Base-by-base conservation (phyloP, 208 protist genomes). In the Leishmania amazonensis region DNA sequence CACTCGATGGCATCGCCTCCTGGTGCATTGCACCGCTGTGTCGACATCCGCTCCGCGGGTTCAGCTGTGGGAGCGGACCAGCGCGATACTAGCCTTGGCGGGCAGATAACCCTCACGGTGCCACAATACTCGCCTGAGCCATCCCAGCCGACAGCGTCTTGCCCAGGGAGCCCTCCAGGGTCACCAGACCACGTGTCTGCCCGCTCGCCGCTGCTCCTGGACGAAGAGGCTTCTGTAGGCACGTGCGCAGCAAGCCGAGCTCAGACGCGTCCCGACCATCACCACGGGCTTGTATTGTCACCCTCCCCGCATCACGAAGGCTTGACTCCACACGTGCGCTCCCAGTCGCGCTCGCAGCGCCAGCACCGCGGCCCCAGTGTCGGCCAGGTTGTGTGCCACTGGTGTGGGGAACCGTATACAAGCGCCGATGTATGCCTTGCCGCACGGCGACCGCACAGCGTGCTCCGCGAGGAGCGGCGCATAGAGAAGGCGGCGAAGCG, bases 401-500 rank as follows among this genome's bases (percentile, higher is more conserved):
- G 82, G 68, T 95, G 89, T 49, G 77, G 82, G 13, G 80, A 62
- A 24, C 58, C 82, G 45, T 92, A 93, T 81, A 62, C 80, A 45
- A 80, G 62, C 38, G 49, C 75, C 13, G 83, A 60, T 19, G 54
- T 86, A 3, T 95, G 89, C 83, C 62, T 71, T 0, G 79, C 89
- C 0, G 88, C 75, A 9, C 54, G 40, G 5, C 79, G 87, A 38
- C 45, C 72, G 6, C 91, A 95, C 80, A 35, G 24, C 2, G 74
- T 76, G 4, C 81, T 95, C 51, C 88, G 85, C 9, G 78, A 78
- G 62, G 82, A 84, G 67, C 83, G 91, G 15, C 83, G 84, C 67
- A 45, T 57, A 4, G 88, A 95, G 74, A 94, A 95, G 81, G 17
- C 35, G 40, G 78, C 83, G 45, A 93, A 93, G 78, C 90, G 90